Evolutionary conservation across 129 eudicot species (phyloP).

Genomic region (Sambucus nigra): DNA sequence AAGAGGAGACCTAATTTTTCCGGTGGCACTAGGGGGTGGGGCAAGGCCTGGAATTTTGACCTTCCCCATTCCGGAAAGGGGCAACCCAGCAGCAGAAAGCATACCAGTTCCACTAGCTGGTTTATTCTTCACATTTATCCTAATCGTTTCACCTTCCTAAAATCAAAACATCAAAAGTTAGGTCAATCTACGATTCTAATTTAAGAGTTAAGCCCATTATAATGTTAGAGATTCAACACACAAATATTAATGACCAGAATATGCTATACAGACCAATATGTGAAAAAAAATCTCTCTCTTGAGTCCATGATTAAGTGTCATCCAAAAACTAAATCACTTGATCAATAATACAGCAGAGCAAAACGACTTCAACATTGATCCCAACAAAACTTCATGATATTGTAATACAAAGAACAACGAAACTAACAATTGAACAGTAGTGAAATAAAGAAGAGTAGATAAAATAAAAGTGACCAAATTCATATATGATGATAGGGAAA

Average conservation of each 20-base stretch:
- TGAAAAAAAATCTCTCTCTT: neutral
- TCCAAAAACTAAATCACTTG: neutral
- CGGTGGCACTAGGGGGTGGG: conserved; percentile 64
- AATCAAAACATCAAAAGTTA: conserved; percentile 8
- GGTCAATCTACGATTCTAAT: neutral
- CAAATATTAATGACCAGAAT: neutral
- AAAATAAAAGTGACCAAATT: no score
- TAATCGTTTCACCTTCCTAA: conserved; percentile 97
- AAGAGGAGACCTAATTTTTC: conserved; percentile 68
- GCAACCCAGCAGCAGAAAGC: conserved; percentile 83
- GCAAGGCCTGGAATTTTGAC: conserved; percentile 60
- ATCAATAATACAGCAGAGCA: neutral
- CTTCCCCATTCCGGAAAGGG: conserved; percentile 44
- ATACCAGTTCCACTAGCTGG: conserved; percentile 78
- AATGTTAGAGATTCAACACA: neutral
- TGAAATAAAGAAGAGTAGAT: no score
- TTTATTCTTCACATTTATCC: conserved; percentile 88
- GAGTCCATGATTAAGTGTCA: neutral
- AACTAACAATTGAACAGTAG: no score
- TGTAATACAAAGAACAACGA: no score
- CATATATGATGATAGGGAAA: no score
- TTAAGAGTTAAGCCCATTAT: neutral
- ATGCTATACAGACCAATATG: neutral
- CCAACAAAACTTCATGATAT: neutral
- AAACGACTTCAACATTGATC: neutral